Evolutionary conservation across 805 yeast species (phyloP), one percentile per base, ranked within the genome.

Genomic region (Ogataea corticis): DNA sequence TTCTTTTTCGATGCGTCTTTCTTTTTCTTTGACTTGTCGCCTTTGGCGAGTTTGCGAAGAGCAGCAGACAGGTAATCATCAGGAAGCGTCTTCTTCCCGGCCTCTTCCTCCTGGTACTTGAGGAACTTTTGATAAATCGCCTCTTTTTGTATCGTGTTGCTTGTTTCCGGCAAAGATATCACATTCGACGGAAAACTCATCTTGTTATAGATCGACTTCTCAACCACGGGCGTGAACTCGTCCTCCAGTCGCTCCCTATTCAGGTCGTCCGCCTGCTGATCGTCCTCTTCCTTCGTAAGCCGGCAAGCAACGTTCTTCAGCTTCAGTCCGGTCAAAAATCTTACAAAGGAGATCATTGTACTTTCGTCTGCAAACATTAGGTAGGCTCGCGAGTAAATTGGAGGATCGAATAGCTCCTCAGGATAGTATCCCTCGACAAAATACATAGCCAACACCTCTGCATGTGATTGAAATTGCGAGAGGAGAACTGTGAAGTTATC

Each of bases 391-490:
- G 80, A 74, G 45, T 61, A 62, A 1, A 57, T 55, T 0, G 76
- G 74, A 12, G 54, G 49, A 33, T 71, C 72, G 47, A 66, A 74
- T 1, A 73, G 72, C 15, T 61, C 63, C 1, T 41, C 34, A 0
- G 76, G 62, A 42, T 67, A 67, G 14, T 58, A 52, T 2, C 82
- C 82, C 42, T 58, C 46, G 2, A 71, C 69, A 56, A 71, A 77
- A 52, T 75, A 73, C 25, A 49, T 51, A 1, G 57, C 38, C 40
- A 6, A 45, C 15, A 21, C 52, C 36, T 4, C 40, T 51, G 7
- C 9, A 31, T 31, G 11, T 5, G 35, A 29, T 7, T 32, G 28
- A 29, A 29, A 39, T n/a, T 31, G 28, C 14, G 36, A 39, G 11
- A 25, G 10, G 21, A 35, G n/a, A 5, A 7, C 18, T 15, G 12